These are phyloP conservation scores for Huntiella omanensis DNA, from an alignment of 2,329 filamentous ascomycete species.

Conservation along the genomic window DNA sequence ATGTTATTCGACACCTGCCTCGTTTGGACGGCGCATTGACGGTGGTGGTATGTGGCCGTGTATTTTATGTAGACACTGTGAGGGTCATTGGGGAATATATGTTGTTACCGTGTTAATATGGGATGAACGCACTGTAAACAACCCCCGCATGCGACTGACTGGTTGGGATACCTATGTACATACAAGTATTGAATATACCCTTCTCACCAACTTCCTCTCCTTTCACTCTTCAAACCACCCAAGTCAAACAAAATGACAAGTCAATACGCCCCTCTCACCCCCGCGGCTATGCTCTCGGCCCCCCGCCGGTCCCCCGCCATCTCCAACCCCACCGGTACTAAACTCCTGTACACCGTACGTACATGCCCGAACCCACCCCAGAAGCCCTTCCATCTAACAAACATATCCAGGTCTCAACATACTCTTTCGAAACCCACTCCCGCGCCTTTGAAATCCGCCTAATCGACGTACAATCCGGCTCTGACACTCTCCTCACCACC, in stretches of 20 bases:
- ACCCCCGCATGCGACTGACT: too few relatives aligned
- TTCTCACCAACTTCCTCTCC: too few relatives aligned
- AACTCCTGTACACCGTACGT: conserved; percentile 43
- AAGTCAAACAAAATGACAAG: conserved; percentile 39
- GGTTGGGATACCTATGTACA: too few relatives aligned
- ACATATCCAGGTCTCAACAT: conserved; percentile 41
- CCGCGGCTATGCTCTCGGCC: conserved; percentile 57
- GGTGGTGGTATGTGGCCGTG: too few relatives aligned
- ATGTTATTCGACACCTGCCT: too few relatives aligned
- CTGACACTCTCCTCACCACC: conserved; percentile 46
- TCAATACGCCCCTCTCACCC: conserved; percentile 51
- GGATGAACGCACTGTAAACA: too few relatives aligned
- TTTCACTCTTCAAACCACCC: too few relatives aligned
- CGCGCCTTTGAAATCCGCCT: conserved; percentile 51
- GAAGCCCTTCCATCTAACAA: not conserved
- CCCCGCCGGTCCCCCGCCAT: conserved; percentile 51
- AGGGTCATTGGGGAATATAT: too few relatives aligned
- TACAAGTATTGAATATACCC: too few relatives aligned
- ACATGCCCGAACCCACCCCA: not conserved
- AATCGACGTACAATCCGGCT: conserved; percentile 43
- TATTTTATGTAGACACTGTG: too few relatives aligned
- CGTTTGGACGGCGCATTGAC: too few relatives aligned
- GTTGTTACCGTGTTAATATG: too few relatives aligned
- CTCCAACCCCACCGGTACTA: conserved; percentile 48
- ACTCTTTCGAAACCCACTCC: conserved; percentile 59